phyloP scores from a whole-genome alignment of 140 eudicot species.

The Anethum foeniculum region DNA sequence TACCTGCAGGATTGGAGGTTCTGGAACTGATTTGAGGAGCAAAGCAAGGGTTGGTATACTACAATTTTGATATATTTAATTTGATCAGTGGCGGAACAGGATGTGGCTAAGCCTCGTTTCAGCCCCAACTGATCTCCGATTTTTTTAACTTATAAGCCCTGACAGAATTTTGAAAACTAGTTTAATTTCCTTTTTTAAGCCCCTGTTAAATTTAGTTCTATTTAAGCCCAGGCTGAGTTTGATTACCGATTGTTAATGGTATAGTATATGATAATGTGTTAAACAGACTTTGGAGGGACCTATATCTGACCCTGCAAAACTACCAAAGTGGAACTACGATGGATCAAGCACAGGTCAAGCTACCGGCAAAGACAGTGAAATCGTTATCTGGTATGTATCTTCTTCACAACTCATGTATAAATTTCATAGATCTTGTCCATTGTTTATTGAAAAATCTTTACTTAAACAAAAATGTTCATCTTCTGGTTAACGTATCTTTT shows the following conservation, averaged over 20 bases:
- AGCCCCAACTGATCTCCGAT: background rate
- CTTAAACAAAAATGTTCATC: background rate
- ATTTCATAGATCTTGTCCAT: background rate
- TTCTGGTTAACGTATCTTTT: background rate
- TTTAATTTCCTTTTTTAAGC: background rate
- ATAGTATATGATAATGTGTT: background rate
- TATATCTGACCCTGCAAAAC: background rate
- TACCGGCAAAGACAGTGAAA: slow-evolving; percentile 4
- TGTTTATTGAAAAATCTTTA: background rate
- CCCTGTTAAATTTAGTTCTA: background rate
- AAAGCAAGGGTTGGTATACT: slow-evolving; percentile 5
- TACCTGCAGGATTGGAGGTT: slow-evolving; percentile 7
- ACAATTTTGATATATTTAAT: background rate
- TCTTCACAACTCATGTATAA: background rate
- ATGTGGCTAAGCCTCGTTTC: background rate
- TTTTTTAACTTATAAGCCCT: too few species aligned
- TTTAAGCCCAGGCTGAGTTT: background rate
- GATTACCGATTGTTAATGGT: background rate
- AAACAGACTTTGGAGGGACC: slow-evolving; percentile 5
- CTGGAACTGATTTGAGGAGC: slow-evolving; percentile 1
- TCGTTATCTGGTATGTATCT: background rate
- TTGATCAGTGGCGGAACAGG: background rate
- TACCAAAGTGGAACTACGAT: slow-evolving; percentile 12
- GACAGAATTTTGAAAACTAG: background rate
- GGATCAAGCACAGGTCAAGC: slow-evolving; percentile 16